phyloP scores from a whole-genome alignment of 2,329 filamentous ascomycete genomes.

The Cadophora gregata region DNA sequence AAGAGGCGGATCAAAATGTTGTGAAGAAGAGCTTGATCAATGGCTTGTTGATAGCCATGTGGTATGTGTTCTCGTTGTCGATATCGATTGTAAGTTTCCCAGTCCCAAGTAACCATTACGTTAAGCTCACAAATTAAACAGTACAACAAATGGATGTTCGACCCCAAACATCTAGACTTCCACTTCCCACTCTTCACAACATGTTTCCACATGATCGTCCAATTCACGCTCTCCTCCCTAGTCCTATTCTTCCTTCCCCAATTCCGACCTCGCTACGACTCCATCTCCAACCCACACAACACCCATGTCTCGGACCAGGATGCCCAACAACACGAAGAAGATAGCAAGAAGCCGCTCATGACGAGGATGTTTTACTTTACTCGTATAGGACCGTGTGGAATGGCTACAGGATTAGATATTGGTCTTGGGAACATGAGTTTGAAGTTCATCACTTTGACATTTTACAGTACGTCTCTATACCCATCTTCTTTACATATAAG shows the following conservation, averaged over 20 bases:
- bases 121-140: slow-evolving; percentile 45
- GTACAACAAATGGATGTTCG: slow-evolving; percentile 99
- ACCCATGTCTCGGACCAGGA: slow-evolving; percentile 40
- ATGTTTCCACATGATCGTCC: slow-evolving; percentile 92
- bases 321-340: slow-evolving; percentile 39
- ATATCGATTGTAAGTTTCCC: slow-evolving; percentile 78
- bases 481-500: background rate
- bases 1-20: slow-evolving; percentile 77
- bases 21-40: slow-evolving; percentile 75
- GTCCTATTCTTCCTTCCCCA: slow-evolving; percentile 85
- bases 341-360: slow-evolving; percentile 64
- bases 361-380: slow-evolving; percentile 91
- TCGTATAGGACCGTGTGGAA: slow-evolving; percentile 88
- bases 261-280: slow-evolving; percentile 68
- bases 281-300: slow-evolving; percentile 44
- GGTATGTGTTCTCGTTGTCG: slow-evolving; percentile 90
- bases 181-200: slow-evolving; percentile 95
- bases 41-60: slow-evolving; percentile 79
- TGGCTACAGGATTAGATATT: slow-evolving; percentile 93
- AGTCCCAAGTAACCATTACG: background rate
- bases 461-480: slow-evolving; percentile 73
- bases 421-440: slow-evolving; percentile 94
- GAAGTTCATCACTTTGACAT: slow-evolving; percentile 95
- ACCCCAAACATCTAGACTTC: slow-evolving; percentile 82
- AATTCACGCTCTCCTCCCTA: slow-evolving; percentile 79